Base-by-base conservation (phyloP, 768 basidiomycete species). In the Boletus tomentosulus region DNA sequence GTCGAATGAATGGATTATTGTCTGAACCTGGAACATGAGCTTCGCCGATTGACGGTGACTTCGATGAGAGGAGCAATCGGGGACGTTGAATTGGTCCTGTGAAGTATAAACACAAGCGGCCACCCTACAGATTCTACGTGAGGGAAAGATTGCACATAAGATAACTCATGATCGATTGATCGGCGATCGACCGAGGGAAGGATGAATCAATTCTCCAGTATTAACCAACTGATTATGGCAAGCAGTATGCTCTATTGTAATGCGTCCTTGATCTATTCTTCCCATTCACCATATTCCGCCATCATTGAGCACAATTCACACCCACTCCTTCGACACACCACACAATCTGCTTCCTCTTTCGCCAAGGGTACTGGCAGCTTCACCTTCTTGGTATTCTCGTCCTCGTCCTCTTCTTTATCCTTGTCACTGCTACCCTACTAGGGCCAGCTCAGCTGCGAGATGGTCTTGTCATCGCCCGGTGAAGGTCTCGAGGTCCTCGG, bases 311-410 rank as follows among this genome's bases (percentile, higher is more conserved):
- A 55, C 44, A 22, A 39, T 30, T 11, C 10, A 55, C 16, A 28
- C n/a, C n/a, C 19, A 44, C 15, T 10, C 43, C 27, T n/a, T 45
- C 25, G 16, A 76, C 83, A 53, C 59, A 87, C 86, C 51, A 83
- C 73, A 62, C 89, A 91, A 57, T 87, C 82, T 13, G 76, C 74
- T 61, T 87, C 80, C n/a, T 72, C 73, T 42, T 76, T 75, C 3
- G 73, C 67, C 1, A 68, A 71, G 0, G 84, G 84, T 16, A 84
- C 78, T 25, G 74, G 71, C 11, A 66, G 43, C 37, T 57, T 65
- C 48, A 59, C 55, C n/a, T 42, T 57, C 50, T 53, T 57, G 54
- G 43, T 41, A 44, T 59, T 61, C 30, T 59, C 51, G 51, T 61
- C 48, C 65, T 69, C 51, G 54, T 60, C 19, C 19, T 19, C 19